A percentile compares a stretch with the other conserved stretches of the same genome.
Conservation (phyloP, 179 eudicot genomes). For the Gypsophila paniculata region DNA sequence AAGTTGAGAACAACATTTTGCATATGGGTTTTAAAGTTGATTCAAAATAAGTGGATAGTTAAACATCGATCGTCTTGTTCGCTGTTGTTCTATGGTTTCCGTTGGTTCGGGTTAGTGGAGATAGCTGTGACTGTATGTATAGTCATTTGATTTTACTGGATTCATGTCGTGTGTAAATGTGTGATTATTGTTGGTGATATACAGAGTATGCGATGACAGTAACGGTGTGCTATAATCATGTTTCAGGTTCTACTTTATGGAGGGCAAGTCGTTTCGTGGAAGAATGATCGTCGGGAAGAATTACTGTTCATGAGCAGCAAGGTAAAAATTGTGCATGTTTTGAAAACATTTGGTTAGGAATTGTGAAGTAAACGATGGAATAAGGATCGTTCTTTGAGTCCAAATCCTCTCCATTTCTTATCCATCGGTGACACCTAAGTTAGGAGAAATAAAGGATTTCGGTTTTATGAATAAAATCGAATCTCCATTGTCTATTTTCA, state of each 20-base stretch:
- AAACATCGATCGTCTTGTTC: neutral
- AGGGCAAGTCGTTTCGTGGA: conserved; percentile 65
- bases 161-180: neutral
- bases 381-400: neutral
- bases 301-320: conserved; percentile 56
- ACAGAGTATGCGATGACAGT: no score
- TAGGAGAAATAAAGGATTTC: no score
- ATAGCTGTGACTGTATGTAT: neutral
- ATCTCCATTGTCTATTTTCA: no score
- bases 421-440: no score
- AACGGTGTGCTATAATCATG: no score
- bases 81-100: neutral
- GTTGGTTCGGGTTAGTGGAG: neutral
- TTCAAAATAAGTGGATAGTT: neutral
- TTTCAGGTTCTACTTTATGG: conserved; percentile 53
- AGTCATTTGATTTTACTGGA: neutral
- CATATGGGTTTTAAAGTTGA: neutral
- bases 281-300: conserved; percentile 57
- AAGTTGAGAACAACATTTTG: neutral
- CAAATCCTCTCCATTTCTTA: no score
- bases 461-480: no score
- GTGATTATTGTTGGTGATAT: neutral
- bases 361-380: conserved; percentile 6
- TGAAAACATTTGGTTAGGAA: conserved; percentile 1
- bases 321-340: conserved; percentile 30